Evolutionary conservation across 1,284 basidiomycete genomes (phyloP), one percentile per base, ranked within the genome.

Genomic region (Rhizoctonia solani): DNA sequence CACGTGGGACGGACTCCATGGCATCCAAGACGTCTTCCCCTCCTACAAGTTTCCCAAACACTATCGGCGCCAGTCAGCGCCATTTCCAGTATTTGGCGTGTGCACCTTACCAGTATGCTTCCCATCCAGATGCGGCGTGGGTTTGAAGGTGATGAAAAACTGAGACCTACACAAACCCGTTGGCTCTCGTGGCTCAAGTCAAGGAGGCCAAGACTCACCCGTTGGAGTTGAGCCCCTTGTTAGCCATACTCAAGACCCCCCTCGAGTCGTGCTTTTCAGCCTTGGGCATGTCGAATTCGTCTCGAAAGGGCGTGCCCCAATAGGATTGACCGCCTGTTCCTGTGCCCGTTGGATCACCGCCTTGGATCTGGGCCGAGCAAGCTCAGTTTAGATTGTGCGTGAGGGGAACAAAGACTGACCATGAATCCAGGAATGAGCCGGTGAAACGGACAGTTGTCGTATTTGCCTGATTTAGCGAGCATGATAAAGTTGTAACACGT

Each of bases 401-500:
- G 21, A 21, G 25, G 19, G 23, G 19, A 21, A 61, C 19, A n/a
- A n/a, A 19, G 14, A 75, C 81, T 54, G 71, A 92, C 90, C 97
- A 99, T 99, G 76, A 99, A 99, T 0, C 93, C 95, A 4, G 95
- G 95, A 13, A 99, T 93, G 54, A 97, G 81, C 37, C 96, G 87
- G 75, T 99, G 96, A 77, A 99, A 99, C 32, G 90, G 76, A 69
- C 87, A 88, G 72, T 93, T 81, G 72, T 98, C 88, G 76, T 98
- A 99, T 73, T 95, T 93, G 2, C 95, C 94, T 37, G 87, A 81
- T 71, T 87, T 86, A 0, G 95, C 93, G 3, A 98, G 83, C 87
- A 91, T 91, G 19, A 99, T 79, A 77, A 98, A 99, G 78, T 99
- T 99, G 77, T 98, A 99, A 74, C 95, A 96, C 0, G 96, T 98